Evolutionary conservation across 2,329 filamentous ascomycete genomes (phyloP).

Genomic region (Escovopsis sp.): DNA sequence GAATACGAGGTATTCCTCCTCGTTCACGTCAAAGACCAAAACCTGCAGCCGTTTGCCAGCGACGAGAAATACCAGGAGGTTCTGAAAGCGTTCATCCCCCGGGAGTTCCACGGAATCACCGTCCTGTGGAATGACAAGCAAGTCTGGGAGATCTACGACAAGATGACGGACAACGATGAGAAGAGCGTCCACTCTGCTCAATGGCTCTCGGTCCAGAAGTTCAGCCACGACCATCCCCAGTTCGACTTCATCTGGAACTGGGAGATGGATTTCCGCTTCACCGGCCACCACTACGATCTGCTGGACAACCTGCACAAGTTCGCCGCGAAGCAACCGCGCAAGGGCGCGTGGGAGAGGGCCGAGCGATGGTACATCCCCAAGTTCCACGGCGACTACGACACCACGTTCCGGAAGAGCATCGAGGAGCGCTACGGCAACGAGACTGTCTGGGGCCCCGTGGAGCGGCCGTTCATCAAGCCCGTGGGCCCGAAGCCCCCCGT

Average conservation of each 20-base stretch:
- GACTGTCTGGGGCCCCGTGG: conserved; percentile 50
- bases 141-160: conserved; percentile 64
- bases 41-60: conserved; percentile 43
- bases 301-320: conserved; percentile 51
- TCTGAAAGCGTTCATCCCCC: conserved; percentile 47
- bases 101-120: conserved; percentile 55
- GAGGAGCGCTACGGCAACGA: conserved; percentile 35
- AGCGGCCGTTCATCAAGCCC: conserved; percentile 44
- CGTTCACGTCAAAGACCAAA: conserved; percentile 58
- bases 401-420: conserved; percentile 51
- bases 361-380: conserved; percentile 60
- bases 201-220: conserved; percentile 62
- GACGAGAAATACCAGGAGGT: conserved; percentile 42
- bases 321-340: conserved; percentile 52
- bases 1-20: conserved; percentile 71
- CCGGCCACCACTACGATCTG: conserved; percentile 70
- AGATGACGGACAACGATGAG: conserved; percentile 47
- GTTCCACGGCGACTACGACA: conserved; percentile 50
- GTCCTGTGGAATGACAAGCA: conserved; percentile 61
- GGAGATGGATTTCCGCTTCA: conserved; percentile 71
- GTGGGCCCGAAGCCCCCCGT: conserved; percentile 50
- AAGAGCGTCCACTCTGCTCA: conserved; percentile 44
- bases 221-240: conserved; percentile 60
- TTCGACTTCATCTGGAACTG: conserved; percentile 79
- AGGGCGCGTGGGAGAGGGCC: conserved; percentile 59